These are phyloP conservation scores for Sphaerulina populicola DNA, from an alignment of 2,329 filamentous ascomycete species.

Conservation along the genomic window DNA sequence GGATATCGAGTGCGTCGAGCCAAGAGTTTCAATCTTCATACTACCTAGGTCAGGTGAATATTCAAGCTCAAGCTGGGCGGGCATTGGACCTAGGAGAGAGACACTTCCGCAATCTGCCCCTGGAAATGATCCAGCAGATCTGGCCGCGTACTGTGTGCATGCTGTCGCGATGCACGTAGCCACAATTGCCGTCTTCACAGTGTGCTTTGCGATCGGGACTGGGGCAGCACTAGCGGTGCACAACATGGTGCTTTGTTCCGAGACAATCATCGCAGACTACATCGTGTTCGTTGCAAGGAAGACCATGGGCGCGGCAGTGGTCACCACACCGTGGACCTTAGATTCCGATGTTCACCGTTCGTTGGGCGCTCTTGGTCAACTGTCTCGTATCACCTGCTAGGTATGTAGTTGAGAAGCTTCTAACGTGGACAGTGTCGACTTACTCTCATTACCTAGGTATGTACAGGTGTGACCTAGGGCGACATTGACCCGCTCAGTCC, in stretches of 20 bases:
- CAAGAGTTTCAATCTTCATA: no score
- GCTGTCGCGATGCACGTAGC: conserved; percentile 5
- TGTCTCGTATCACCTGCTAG: no score
- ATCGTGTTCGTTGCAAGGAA: conserved; percentile 15
- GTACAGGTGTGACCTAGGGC: no score
- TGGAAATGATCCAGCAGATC: not conserved
- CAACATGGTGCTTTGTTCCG: conserved; percentile 3
- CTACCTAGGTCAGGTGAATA: no score
- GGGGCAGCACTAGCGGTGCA: conserved; percentile 12
- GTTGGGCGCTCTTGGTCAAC: no score
- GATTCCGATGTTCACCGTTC: not conserved
- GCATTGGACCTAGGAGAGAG: not conserved
- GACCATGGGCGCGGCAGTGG: conserved; percentile 11
- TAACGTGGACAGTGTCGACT: no score
- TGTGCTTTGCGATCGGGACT: not conserved
- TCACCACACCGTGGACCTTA: conserved; percentile 18
- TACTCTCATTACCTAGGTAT: no score
- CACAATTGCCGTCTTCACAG: conserved; percentile 6
- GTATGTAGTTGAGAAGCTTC: no score
- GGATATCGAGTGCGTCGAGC: no score
- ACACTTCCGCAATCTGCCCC: not conserved
- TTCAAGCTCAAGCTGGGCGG: no score
- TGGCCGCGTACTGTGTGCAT: not conserved
- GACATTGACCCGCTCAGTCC: no score
- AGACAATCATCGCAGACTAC: conserved; percentile 15